Base-by-base conservation (phyloP, 768 basidiomycete species). In the Cystobasidium ongulense region DNA sequence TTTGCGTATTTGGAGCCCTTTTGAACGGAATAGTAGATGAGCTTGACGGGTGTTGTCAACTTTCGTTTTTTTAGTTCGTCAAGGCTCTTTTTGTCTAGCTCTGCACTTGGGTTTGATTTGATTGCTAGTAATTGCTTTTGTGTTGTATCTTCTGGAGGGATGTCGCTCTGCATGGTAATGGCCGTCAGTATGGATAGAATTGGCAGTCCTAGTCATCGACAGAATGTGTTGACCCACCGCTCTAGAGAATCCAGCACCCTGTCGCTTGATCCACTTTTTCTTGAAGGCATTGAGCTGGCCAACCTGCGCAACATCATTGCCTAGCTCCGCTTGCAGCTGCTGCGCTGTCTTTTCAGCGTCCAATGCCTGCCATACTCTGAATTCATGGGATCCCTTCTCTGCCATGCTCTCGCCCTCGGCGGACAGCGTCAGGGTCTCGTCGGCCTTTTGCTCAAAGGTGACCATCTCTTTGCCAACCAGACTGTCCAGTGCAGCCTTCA, bases 211-310 rank as follows among this genome's bases (percentile, higher is more conserved):
- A 59, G 29, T 35, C 57, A 59, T 29, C 5, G 4, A 64, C 7
- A 5, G 4, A 39, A 52, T 41, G 13, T 27, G 36, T 21, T 25
- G 64, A 54, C 29, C 1, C 75, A 95, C 94, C 75, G 88, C 84
- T 83, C 90, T 90, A 57, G 95, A 87, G 76, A 99, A 86, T 0
- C 80, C 91, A 75, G 87, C 86, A 8, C 90, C 91, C 76, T 95
- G 90, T 81, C 97, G 98, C 25, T 84, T 85, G 75, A 98, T 92
- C 96, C 96, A 99, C 71, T 90, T 90, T 78, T 90, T 92, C 84
- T 94, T 97, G 86, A 99, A 96, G 23, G 95, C 96, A 76, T 90
- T 86, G 10, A 89, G 89, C 83, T 98, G 96, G 0, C 96, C 96
- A 72, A 97, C 86, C 82, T 94, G 96, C 18, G 91, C 88, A 7